Evolutionary conservation across 768 basidiomycete genomes (phyloP).

Genomic region (Lyophyllum decastes): DNA sequence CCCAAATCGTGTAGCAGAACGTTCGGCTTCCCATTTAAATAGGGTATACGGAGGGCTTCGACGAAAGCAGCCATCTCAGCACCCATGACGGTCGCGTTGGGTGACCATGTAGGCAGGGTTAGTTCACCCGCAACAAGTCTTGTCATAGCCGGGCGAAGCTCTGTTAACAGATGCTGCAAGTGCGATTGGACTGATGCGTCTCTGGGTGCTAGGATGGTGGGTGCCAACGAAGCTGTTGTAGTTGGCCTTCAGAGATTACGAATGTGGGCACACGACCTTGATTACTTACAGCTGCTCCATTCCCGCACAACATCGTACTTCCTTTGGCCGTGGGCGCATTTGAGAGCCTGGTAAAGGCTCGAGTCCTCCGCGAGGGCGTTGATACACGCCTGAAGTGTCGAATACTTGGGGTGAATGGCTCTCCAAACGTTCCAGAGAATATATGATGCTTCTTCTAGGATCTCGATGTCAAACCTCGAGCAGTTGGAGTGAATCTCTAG

Average conservation of each 20-base stretch:
- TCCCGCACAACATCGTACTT: slow-evolving; percentile 33
- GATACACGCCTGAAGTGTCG: slow-evolving; percentile 35
- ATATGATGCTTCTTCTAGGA: slow-evolving; percentile 40
- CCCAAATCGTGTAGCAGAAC: slow-evolving; percentile 43
- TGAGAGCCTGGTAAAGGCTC: slow-evolving; percentile 31
- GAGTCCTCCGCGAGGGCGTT: slow-evolving; percentile 29
- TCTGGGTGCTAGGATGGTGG: slow-evolving; percentile 15
- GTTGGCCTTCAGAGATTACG: neutral
- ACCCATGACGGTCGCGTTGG: slow-evolving; percentile 20
- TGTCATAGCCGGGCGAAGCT: slow-evolving; percentile 32
- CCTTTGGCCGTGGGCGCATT: slow-evolving; percentile 27
- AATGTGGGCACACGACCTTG: neutral
- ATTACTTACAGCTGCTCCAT: slow-evolving; percentile 21
- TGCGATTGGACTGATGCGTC: slow-evolving; percentile 11
- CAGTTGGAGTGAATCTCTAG: slow-evolving; percentile 27
- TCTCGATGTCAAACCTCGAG: slow-evolving; percentile 36
- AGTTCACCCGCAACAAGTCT: slow-evolving; percentile 35
- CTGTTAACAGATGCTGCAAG: slow-evolving; percentile 23
- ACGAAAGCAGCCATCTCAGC: slow-evolving; percentile 27
- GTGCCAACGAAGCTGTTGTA: slow-evolving; percentile 3
- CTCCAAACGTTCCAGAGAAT: slow-evolving; percentile 42
- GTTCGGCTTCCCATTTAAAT: slow-evolving; percentile 38
- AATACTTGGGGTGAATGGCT: slow-evolving; percentile 25
- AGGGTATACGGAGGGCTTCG: slow-evolving; percentile 31
- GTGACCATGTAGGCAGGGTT: slow-evolving; percentile 33